A percentile compares a stretch with the other conserved stretches of the same genome.
Conservation (phyloP, 2,329 filamentous ascomycete species). For the Teratosphaeria destructans region DNA sequence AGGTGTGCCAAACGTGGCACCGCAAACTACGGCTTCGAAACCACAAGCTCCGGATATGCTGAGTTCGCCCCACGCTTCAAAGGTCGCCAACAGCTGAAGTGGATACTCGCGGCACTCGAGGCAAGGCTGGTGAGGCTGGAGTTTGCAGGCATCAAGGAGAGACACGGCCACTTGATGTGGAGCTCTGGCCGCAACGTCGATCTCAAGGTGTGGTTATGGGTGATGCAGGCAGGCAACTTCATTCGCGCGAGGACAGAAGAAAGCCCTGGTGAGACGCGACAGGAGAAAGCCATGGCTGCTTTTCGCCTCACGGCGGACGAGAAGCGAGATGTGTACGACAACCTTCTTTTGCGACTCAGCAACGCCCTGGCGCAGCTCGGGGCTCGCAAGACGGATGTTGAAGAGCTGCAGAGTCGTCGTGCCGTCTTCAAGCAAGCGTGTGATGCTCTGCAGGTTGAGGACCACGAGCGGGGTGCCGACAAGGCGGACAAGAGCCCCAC, state of each 20-base stretch:
- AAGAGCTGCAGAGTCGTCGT: not conserved
- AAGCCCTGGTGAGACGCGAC: not conserved
- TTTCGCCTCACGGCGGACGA: not conserved
- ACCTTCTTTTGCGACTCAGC: not conserved
- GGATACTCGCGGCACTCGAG: not conserved
- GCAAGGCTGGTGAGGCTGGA: not conserved
- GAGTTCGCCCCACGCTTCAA: not conserved
- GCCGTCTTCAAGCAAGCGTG: not conserved
- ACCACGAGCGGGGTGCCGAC: not conserved
- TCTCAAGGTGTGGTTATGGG: not conserved
- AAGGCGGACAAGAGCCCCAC: not conserved
- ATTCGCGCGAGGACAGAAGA: not conserved
- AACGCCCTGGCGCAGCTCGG: not conserved
- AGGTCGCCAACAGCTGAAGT: not conserved
- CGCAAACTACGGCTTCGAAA: not conserved
- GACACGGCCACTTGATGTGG: not conserved
- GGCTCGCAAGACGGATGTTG: not conserved
- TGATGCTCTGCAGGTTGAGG: not conserved
- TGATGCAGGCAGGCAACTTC: not conserved
- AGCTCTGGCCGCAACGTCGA: not conserved
- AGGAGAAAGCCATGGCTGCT: not conserved
- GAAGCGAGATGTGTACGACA: not conserved
- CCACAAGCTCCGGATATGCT: not conserved
- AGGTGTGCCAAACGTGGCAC: not conserved
- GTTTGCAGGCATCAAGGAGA: not conserved